Percentiles rank a stretch among this genome's conserved stretches.
phyloP scores from a whole-genome alignment of 1,284 basidiomycete species.

The Ustilago vetiveriae region DNA sequence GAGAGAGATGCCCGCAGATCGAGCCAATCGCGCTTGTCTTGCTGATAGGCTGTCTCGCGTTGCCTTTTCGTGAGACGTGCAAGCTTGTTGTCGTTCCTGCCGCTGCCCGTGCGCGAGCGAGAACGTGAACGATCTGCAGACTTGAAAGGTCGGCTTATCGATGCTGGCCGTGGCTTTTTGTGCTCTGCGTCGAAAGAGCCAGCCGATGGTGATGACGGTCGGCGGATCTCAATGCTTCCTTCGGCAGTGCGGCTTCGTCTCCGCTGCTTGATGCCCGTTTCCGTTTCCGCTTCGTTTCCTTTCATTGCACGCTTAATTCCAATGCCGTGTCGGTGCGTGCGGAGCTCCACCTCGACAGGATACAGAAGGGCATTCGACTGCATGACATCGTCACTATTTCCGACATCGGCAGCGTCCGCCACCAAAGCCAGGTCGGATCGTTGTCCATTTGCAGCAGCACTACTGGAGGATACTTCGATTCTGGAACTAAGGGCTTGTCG shows the following conservation, averaged over 20 bases:
- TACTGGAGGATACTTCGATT: background rate
- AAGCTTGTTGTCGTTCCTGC: background rate
- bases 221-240: constrained; percentile 21
- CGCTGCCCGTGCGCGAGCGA: background rate
- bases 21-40: constrained; percentile 27
- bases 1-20: constrained; percentile 30
- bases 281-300: background rate
- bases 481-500: constrained; percentile 5
- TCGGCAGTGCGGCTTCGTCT: constrained; percentile 14
- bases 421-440: background rate
- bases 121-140: constrained; percentile 1
- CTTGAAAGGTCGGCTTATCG: constrained; percentile 1
- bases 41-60: constrained; percentile 22
- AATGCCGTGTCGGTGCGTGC: constrained; percentile 12
- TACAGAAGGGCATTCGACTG: constrained; percentile 15
- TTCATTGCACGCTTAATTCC: background rate
- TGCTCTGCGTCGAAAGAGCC: background rate
- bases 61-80: constrained; percentile 10
- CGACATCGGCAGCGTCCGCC: background rate
- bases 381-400: background rate
- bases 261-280: constrained; percentile 15
- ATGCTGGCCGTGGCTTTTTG: constrained; percentile 5
- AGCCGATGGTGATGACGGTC: background rate
- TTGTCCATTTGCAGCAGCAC: too few relatives aligned
- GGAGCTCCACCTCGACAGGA: constrained; percentile 25